Conservation (phyloP, 2,329 filamentous ascomycete species). For the Claviceps paspali region DNA sequence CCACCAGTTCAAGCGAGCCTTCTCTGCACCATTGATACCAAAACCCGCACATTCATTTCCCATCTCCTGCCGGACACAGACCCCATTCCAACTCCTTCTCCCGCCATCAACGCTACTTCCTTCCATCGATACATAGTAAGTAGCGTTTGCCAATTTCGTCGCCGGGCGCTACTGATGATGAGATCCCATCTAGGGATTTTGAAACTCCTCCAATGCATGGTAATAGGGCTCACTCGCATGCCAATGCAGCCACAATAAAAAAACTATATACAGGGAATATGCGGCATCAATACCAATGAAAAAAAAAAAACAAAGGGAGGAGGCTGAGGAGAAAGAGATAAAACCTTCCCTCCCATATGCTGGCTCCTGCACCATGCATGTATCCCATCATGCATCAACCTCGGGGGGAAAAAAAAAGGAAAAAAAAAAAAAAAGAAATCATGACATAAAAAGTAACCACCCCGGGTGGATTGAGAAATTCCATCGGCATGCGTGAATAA, state of each 20-base stretch:
- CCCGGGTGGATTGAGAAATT: not conserved
- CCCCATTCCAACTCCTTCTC: no score
- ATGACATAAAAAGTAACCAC: not conserved
- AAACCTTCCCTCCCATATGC: constrained; percentile 1
- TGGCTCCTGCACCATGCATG: not conserved
- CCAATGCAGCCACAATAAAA: constrained; percentile 2
- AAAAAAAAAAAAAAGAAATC: not conserved
- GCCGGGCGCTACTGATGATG: no score
- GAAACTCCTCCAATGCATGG: not conserved
- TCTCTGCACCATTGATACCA: no score
- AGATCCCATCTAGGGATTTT: not conserved
- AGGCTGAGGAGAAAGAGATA: not conserved
- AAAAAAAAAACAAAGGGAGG: no score
- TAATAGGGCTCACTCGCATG: constrained; percentile 1
- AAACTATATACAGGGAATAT: constrained; percentile 4
- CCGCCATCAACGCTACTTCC: no score
- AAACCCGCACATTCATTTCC: no score
- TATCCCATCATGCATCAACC: no score
- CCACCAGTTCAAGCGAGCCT: no score
- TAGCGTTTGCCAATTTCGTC: no score
- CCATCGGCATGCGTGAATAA: no score
- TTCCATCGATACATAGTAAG: no score
- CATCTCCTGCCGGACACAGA: not conserved
- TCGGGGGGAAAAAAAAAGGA: not conserved
- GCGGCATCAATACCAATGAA: constrained; percentile 1